Base-by-base conservation (phyloP, 129 eudicot genomes). In the Glebionis coronaria region DNA sequence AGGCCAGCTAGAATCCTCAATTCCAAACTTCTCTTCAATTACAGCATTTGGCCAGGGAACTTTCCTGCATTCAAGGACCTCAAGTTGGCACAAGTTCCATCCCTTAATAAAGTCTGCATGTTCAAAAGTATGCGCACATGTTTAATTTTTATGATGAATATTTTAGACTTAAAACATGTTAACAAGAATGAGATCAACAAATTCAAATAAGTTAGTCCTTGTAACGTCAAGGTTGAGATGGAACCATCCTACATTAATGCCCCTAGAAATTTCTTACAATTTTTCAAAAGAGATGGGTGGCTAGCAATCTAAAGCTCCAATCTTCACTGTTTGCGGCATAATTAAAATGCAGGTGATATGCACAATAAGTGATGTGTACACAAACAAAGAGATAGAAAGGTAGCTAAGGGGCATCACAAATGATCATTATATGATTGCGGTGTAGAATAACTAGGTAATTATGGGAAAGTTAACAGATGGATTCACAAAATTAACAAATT, bases 1-100 rank as follows among this genome's bases (percentile, higher is more conserved):
- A 44, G 90, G 93, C 99, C 99, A 94, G 68, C 79, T 85, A 70
- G 87, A 84, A 73, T 89, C 93, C 73, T 89, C 79, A 21, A 94
- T 71, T 50, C 75, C 69, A 76, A 76, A 76, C 52, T 66, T 70
- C 47, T 82, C 56, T 69, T 81, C 82, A 57, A 57, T 51, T 45
- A 19, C 52, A 65, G 67, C 23, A 69, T 67, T 71, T 21, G 99
- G 99, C 99, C 99, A 94, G 11, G 95, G 87, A 20, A 94, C 90
- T 79, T 71, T 79, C 73, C 67, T 84, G 88, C 99, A 89, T 68
- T 89, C 99, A 65, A 86, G 47, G 73, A 93, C 90, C 85, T 93
- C 97, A 58, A 89, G 93, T 57, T 88, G 92, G 74, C 97, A 89
- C 72, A 89, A 52, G 62, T 65, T 69, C 98, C 98, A 92, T 71